These are phyloP conservation scores for Trichophyton verrucosum DNA, from an alignment of 2,329 filamentous ascomycete genomes.

Conservation along the genomic window DNA sequence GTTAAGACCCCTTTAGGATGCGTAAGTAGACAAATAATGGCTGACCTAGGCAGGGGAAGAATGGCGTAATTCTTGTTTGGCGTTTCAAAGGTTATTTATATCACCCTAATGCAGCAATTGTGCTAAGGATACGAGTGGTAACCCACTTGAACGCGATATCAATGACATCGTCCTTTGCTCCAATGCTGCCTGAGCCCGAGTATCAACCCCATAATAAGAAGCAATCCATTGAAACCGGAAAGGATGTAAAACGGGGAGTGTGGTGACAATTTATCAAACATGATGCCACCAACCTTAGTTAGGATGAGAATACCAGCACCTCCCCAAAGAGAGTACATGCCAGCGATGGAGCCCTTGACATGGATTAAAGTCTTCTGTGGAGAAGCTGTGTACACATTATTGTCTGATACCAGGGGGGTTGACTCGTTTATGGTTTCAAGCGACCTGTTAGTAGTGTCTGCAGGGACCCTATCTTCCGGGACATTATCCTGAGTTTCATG, in stretches of 20 bases:
- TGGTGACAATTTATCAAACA: conserved; percentile 65
- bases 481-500: background rate
- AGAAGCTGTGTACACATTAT: background rate
- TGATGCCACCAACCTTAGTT: conserved; percentile 75
- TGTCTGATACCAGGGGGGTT: conserved; percentile 21
- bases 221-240: conserved; percentile 67
- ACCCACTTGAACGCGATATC: background rate
- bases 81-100: background rate
- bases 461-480: background rate
- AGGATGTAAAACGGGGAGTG: conserved; percentile 91
- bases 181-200: conserved; percentile 6
- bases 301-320: conserved; percentile 80
- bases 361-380: conserved; percentile 31
- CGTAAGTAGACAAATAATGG: background rate
- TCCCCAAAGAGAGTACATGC: conserved; percentile 83
- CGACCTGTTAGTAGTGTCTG: background rate
- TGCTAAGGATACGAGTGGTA: background rate
- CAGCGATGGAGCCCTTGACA: conserved; percentile 87
- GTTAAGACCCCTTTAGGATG: background rate
- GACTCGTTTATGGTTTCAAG: conserved; percentile 15
- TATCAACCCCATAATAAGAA: conserved; percentile 39
- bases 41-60: background rate
- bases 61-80: background rate
- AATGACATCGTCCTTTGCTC: background rate
- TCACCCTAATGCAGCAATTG: background rate